Evolutionary conservation across 1,139 yeast genomes (phyloP).

Genomic region (Candida dubliniensis): DNA sequence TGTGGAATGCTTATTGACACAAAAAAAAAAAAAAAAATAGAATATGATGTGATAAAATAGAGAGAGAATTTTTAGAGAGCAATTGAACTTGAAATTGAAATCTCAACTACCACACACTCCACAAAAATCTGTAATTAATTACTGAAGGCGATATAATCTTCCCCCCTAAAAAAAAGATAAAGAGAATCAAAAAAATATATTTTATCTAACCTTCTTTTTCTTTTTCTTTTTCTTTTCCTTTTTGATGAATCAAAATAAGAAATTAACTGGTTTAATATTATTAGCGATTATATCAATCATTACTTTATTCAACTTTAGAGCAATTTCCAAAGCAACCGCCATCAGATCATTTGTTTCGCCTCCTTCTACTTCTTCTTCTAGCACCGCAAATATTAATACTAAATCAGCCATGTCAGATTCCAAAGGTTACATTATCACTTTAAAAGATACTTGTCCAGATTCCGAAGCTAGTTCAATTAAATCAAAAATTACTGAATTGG

Average conservation of each 20-base stretch:
- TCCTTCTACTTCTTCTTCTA: not conserved
- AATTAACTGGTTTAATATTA: slow-evolving; percentile 5
- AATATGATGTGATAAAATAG: no score
- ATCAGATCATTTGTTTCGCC: not conserved
- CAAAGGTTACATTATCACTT: slow-evolving; percentile 39
- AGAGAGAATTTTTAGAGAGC: no score
- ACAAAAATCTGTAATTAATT: no score
- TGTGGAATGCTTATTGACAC: no score
- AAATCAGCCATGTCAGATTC: slow-evolving; percentile 13
- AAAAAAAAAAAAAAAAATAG: no score
- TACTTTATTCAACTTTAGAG: slow-evolving; percentile 5
- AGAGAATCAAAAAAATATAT: not conserved
- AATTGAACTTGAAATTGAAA: no score
- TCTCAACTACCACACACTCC: no score
- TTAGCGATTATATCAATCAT: slow-evolving; percentile 4
- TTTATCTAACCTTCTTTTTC: not conserved
- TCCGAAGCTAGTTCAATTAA: slow-evolving; percentile 34
- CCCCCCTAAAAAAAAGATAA: not conserved
- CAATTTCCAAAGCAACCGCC: slow-evolving; percentile 1
- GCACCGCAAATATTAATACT: not conserved
- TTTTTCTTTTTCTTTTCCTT: slow-evolving; percentile 6
- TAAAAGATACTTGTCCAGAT: slow-evolving; percentile 35
- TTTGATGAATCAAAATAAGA: slow-evolving; percentile 6
- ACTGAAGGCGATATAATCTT: not conserved
- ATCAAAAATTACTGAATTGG: slow-evolving; percentile 41